phyloP scores from a whole-genome alignment of 2,329 filamentous ascomycete genomes.

The Fusarium kyushuense region DNA sequence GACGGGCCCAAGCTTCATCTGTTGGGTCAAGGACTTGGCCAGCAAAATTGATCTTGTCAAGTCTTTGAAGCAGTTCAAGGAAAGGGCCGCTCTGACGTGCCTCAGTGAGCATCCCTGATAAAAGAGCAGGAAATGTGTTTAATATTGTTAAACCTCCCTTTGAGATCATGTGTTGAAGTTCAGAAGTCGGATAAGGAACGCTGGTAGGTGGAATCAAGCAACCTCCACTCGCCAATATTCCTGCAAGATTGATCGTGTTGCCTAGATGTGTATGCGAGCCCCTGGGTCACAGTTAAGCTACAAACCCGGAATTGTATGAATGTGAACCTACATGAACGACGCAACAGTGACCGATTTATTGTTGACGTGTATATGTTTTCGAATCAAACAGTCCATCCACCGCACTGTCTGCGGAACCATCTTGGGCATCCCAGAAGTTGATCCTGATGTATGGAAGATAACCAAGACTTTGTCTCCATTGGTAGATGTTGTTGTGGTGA shows the following conservation, averaged over 20 bases:
- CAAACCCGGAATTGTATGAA: rapidly evolving
- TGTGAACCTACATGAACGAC: background rate
- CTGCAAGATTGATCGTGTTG: conserved; percentile 10
- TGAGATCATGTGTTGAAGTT: conserved; percentile 12
- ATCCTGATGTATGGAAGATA: conserved; percentile 14
- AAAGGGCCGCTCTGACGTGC: rapidly evolving
- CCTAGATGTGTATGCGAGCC: conserved; percentile 16
- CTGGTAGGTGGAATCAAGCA: background rate
- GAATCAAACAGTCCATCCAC: conserved; percentile 21
- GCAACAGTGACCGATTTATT: background rate
- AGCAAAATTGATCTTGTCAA: conserved; percentile 5
- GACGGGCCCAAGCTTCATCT: conserved; percentile 1
- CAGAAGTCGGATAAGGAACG: background rate
- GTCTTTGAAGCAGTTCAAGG: background rate
- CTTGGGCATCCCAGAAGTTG: conserved; percentile 15
- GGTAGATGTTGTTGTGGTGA: background rate
- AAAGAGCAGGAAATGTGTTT: background rate
- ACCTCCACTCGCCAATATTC: background rate
- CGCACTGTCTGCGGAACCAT: conserved; percentile 8
- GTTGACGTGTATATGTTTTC: background rate
- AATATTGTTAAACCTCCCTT: conserved; percentile 4
- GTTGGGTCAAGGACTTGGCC: conserved; percentile 2
- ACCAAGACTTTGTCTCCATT: background rate
- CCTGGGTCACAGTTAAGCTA: background rate
- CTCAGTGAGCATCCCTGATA: background rate